phyloP scores from a whole-genome alignment of 257 asterid genomes.

The Agastache rugosa region DNA sequence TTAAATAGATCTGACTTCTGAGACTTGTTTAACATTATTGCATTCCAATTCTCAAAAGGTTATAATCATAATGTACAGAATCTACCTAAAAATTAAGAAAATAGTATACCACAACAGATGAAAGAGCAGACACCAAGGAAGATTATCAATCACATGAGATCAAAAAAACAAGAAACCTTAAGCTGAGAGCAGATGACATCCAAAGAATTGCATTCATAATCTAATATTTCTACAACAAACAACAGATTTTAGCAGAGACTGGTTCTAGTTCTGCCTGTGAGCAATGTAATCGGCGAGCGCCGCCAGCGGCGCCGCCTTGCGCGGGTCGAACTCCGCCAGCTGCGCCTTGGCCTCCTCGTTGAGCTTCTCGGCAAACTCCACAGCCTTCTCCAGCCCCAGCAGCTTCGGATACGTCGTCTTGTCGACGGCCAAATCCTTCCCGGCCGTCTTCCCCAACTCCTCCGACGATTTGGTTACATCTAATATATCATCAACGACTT shows the following conservation, averaged over 20 bases:
- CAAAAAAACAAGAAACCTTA: not conserved
- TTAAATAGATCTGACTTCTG: not conserved
- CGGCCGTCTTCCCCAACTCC: constrained; percentile 82
- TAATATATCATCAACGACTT: constrained; percentile 80
- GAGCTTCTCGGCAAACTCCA: constrained; percentile 61
- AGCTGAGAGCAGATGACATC: not conserved
- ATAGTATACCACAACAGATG: not conserved
- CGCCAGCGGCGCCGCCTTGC: constrained; percentile 65
- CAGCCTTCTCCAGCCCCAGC: constrained; percentile 74
- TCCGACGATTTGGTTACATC: constrained; percentile 75
- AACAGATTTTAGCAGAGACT: not conserved
- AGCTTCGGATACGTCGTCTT: constrained; percentile 80
- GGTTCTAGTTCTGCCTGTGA: constrained; percentile 55
- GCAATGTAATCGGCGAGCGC: constrained; percentile 83
- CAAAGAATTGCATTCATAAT: not conserved
- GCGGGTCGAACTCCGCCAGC: constrained; percentile 55
- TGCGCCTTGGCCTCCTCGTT: constrained; percentile 67
- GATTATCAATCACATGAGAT: not conserved
- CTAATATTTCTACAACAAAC: constrained; percentile 29
- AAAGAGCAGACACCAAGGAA: not conserved
- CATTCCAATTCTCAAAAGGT: not conserved
- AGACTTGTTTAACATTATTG: not conserved
- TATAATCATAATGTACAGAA: not conserved
- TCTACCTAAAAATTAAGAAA: not conserved
- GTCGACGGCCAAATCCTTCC: constrained; percentile 68